Evolutionary conservation across 2,329 filamentous ascomycete genomes (phyloP), one percentile per base, ranked within the genome.

Genomic region (Ophiostoma sp.): DNA sequence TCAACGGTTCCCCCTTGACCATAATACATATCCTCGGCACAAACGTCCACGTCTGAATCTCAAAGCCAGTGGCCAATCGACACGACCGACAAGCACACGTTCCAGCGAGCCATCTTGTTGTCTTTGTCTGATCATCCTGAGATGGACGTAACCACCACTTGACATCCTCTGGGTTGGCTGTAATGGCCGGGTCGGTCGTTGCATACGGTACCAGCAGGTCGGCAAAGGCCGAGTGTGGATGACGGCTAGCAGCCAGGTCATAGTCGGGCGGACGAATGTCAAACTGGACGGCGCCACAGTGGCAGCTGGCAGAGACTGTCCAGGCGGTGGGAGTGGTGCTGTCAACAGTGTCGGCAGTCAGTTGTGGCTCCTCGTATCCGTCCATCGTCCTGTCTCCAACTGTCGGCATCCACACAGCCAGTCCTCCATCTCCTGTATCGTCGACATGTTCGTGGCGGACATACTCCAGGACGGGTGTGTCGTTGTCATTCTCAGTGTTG

Each of bases 41-140:
- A 77, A 92, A 93, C 0, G 88, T 85, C 91, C 91, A 93, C 0
- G 86, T 82, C 76, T 91, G 87, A 64, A 92, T 85, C 72, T 92
- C 89, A 75, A 89, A 90, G 2, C 90, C 90, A 0, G 87, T 85
- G 0, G 82, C 80, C 3, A 89, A 82, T 6, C 90, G 87, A 78
- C 91, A 93, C 1, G 88, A 87, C 5, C 81, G 83, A 79, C 91
- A 93, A 1, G 85, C 84, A 77, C 90, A 92, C 8, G 87, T 84
- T 1, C 88, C 88, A 2, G 88, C 87, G 1, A 90, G 81, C 78
- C 89, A 92, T 74, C 77, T 64, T 9, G 66, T 33, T 15, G 39
- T 19, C 12, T 31, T 73, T 3, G 6, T 22, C 2, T 3, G 12
- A 11, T 61, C 61, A n/a, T 42, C 42, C 76, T 31, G 75, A 76